phyloP scores from a whole-genome alignment of 2,329 filamentous ascomycete species.

The Epicoccum sorghinum region DNA sequence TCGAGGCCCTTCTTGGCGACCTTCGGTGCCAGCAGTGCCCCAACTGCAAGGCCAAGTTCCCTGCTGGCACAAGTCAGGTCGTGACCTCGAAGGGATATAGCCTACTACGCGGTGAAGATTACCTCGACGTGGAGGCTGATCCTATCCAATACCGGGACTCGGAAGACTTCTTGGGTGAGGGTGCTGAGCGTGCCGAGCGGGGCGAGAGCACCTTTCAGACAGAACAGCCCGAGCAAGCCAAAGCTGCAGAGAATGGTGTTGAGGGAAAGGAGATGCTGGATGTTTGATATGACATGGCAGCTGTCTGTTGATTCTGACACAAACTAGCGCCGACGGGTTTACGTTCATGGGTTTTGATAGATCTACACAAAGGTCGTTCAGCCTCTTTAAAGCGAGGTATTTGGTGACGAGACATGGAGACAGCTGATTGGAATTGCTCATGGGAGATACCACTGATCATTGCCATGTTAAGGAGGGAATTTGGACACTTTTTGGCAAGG shows the following conservation, averaged over 20 bases:
- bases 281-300: background rate
- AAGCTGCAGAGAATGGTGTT: background rate
- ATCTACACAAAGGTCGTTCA: too few species aligned
- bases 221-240: conserved; percentile 6
- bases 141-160: conserved; percentile 12
- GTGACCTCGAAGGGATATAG: conserved; percentile 16
- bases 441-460: too few species aligned
- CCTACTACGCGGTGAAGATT: conserved; percentile 15
- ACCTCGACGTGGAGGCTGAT: conserved; percentile 14
- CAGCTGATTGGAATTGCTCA: too few species aligned
- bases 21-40: conserved; percentile 10
- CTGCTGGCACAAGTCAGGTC: background rate
- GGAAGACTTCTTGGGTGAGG: conserved; percentile 14
- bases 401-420: too few species aligned
- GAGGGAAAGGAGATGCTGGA: conserved; percentile 1
- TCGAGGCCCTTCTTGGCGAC: background rate
- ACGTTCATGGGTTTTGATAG: too few species aligned
- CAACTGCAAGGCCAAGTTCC: conserved; percentile 10
- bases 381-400: too few species aligned
- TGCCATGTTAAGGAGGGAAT: too few species aligned
- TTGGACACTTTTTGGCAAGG: too few species aligned
- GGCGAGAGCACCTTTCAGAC: background rate
- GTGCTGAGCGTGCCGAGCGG: conserved; percentile 5
- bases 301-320: background rate
- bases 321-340: too few species aligned